A percentile compares a stretch with the other conserved stretches of the same genome.
These are phyloP conservation scores for Botrytis paeoniae DNA, from an alignment of 2,329 filamentous ascomycete species.

Conservation along the genomic window DNA sequence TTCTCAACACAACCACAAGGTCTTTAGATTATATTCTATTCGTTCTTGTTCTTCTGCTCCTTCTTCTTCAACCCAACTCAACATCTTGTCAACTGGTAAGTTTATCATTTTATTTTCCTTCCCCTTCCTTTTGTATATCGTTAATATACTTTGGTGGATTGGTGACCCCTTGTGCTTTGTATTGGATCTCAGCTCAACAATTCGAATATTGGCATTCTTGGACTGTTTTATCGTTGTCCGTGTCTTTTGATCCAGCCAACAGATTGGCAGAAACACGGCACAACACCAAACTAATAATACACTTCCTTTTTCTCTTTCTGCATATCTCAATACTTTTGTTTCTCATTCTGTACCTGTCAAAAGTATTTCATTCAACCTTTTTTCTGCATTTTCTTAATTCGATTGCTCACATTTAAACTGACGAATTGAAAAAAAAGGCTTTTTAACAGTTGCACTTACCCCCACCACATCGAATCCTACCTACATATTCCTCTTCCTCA, in stretches of 20 bases:
- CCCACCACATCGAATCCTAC: not conserved
- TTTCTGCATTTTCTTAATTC: not conserved
- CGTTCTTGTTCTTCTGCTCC: not conserved
- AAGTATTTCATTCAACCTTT: too few relatives aligned
- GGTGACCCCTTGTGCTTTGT: not conserved
- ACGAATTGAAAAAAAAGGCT: constrained; percentile 4
- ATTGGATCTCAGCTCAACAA: constrained; percentile 7
- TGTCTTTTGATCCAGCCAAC: constrained; percentile 5
- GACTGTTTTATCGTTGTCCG: constrained; percentile 3
- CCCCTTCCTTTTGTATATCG: not conserved
- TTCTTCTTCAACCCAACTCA: not conserved
- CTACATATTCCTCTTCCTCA: constrained; percentile 12
- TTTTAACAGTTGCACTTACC: constrained; percentile 11
- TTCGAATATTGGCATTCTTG: constrained; percentile 2
- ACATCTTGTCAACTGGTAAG: not conserved
- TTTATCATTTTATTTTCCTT: not conserved
- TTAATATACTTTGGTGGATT: not conserved
- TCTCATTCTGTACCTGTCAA: not conserved
- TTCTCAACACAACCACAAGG: not conserved
- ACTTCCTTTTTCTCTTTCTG: too few relatives aligned
- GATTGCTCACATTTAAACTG: constrained; percentile 12
- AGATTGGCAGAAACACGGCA: not conserved
- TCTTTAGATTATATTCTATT: not conserved
- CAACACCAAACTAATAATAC: not conserved
- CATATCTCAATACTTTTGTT: not conserved